These are phyloP conservation scores for Plasmodium reichenowi DNA, from an alignment of 169 alveolate genomes.

Conservation along the genomic window DNA sequence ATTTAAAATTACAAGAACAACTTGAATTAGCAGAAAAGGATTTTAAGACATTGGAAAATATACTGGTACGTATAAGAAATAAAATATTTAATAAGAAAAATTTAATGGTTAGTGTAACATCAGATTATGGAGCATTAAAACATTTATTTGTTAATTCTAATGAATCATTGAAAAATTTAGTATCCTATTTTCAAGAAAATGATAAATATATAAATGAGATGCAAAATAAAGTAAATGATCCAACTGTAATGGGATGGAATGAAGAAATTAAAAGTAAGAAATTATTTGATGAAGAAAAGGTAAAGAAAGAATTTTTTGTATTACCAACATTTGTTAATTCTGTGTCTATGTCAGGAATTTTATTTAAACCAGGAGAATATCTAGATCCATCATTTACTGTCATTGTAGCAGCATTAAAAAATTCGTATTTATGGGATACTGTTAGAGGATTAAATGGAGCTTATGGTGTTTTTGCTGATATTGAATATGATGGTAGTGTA, in stretches of 20 bases:
- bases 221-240: not conserved
- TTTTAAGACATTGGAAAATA: constrained; percentile 71
- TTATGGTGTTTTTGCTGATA: constrained; percentile 82
- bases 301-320: constrained; percentile 60
- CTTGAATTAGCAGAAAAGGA: constrained; percentile 81
- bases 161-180: constrained; percentile 34
- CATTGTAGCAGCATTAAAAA: constrained; percentile 79
- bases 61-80: constrained; percentile 77
- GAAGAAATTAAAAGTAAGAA: constrained; percentile 57
- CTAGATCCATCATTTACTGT: constrained; percentile 79
- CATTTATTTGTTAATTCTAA: constrained; percentile 72
- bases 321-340: constrained; percentile 84
- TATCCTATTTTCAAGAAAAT: constrained; percentile 41
- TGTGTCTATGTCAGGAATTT: constrained; percentile 85
- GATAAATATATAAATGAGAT: not conserved
- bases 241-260: constrained; percentile 45
- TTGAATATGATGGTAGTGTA: constrained; percentile 70
- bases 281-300: constrained; percentile 23
- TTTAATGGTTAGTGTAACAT: constrained; percentile 79
- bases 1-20: constrained; percentile 70
- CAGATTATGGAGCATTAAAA: constrained; percentile 75
- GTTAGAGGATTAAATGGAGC: constrained; percentile 86
- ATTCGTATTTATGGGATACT: constrained; percentile 82
- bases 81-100: constrained; percentile 77
- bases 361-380: constrained; percentile 79